Percentiles rank a stretch among this genome's conserved stretches.
phyloP scores from a whole-genome alignment of 768 basidiomycete genomes.

The Tremella mesenterica region DNA sequence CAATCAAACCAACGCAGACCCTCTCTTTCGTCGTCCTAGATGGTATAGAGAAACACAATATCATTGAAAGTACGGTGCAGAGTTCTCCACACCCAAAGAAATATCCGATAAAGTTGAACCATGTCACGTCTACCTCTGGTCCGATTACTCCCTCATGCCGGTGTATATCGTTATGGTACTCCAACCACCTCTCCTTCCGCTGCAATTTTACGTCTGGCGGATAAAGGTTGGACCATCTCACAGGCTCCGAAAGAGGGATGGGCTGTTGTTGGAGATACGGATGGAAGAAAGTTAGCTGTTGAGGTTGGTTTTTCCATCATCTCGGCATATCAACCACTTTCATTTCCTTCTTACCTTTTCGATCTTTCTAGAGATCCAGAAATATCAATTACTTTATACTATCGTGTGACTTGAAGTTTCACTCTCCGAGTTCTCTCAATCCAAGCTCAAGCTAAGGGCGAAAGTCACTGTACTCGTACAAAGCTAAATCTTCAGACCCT shows the following conservation, averaged over 20 bases:
- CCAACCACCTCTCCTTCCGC: conserved; percentile 9
- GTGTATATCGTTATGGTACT: conserved; percentile 26
- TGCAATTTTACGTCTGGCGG: conserved; percentile 25
- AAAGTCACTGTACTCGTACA: not conserved
- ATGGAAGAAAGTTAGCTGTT: conserved; percentile 59
- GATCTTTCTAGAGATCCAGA: too few relatives aligned
- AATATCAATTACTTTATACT: too few relatives aligned
- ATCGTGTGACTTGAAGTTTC: conserved; percentile 25
- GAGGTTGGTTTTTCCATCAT: conserved; percentile 55
- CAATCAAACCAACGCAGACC: too few relatives aligned
- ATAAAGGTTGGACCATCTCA: conserved; percentile 29
- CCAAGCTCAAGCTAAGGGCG: not conserved
- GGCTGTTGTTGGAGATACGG: conserved; percentile 63
- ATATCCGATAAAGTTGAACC: not conserved
- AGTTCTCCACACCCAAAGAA: too few relatives aligned
- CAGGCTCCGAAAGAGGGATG: conserved; percentile 50
- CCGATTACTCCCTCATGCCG: conserved; percentile 16
- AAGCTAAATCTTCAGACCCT: too few relatives aligned
- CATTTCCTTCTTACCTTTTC: too few relatives aligned
- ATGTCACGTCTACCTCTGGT: conserved; percentile 23
- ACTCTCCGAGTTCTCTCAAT: not conserved
- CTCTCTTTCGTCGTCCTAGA: too few relatives aligned
- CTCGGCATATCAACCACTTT: too few relatives aligned
- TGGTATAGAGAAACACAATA: not conserved
- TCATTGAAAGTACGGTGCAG: too few relatives aligned